phyloP scores from a whole-genome alignment of 768 basidiomycete genomes.

The Cubamyces lactineus region DNA sequence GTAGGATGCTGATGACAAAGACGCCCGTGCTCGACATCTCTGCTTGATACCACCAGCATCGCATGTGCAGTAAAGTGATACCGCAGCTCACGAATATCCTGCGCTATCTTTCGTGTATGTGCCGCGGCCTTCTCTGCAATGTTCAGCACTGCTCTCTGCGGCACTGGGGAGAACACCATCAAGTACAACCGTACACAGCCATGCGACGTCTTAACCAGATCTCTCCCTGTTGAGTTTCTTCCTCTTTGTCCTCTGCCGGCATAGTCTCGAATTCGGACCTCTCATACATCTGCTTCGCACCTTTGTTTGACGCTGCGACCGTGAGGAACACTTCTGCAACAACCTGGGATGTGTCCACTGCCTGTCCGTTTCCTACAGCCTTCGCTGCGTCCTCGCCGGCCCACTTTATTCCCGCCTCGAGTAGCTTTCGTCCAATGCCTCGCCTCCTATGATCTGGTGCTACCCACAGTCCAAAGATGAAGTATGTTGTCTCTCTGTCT shows the following conservation, averaged over 20 bases:
- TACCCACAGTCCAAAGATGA: constrained; percentile 13
- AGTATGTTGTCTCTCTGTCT: background rate
- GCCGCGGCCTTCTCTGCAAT: too few relatives aligned
- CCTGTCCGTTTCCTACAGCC: background rate
- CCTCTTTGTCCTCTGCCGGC: background rate
- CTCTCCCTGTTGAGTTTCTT: background rate
- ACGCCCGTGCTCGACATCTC: too few relatives aligned
- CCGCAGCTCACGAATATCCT: too few relatives aligned
- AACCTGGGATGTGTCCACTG: background rate
- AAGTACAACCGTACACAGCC: too few relatives aligned
- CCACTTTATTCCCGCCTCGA: background rate
- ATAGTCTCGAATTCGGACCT: background rate
- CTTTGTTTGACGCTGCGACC: background rate
- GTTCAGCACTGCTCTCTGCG: too few relatives aligned
- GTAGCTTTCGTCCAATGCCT: constrained; percentile 1
- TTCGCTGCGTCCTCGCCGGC: background rate
- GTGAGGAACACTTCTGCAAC: background rate
- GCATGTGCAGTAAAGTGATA: too few relatives aligned
- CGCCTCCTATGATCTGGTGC: background rate
- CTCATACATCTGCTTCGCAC: constrained; percentile 2
- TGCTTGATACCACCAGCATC: too few relatives aligned
- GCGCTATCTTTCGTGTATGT: too few relatives aligned
- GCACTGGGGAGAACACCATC: too few relatives aligned
- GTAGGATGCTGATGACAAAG: too few relatives aligned
- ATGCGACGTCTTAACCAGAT: constrained; percentile 1